Percentiles rank a stretch among this genome's conserved stretches.
Evolutionary conservation across 2,329 filamentous ascomycete genomes (phyloP).

Genomic region (Fusarium gaditjirri): DNA sequence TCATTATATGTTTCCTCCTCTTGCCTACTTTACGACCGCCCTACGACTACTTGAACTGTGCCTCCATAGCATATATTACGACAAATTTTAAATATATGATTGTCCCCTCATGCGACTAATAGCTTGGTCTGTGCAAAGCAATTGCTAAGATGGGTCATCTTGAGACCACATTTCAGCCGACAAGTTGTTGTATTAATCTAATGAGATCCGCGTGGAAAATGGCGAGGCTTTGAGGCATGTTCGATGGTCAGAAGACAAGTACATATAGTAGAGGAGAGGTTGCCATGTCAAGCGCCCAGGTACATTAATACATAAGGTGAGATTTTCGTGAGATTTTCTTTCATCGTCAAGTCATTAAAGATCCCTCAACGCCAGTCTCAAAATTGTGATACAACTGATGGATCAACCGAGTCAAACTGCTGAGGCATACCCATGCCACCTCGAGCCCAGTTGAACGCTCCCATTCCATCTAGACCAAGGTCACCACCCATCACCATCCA

Average conservation of each 20-base stretch:
- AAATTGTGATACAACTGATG: constrained; percentile 31
- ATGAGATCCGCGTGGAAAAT: background rate
- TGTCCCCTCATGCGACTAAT: background rate
- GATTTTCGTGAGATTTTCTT: constrained; percentile 19
- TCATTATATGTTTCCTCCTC: constrained; percentile 17
- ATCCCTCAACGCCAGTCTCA: background rate
- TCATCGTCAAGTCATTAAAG: background rate
- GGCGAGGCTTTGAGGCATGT: background rate
- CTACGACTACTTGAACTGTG: background rate
- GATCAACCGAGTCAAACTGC: constrained; percentile 30
- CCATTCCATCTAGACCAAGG: constrained; percentile 39
- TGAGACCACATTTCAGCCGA: background rate
- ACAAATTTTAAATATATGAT: background rate
- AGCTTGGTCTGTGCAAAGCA: background rate
- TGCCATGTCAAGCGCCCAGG: background rate
- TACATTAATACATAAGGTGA: background rate
- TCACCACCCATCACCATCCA: constrained; percentile 39
- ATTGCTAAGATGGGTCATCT: background rate
- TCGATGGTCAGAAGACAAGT: background rate
- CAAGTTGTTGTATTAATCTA: background rate
- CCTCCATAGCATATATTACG: background rate
- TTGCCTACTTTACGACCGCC: background rate
- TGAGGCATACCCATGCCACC: constrained; percentile 15
- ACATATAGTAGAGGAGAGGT: background rate
- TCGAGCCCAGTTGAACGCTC: constrained; percentile 30